Percentiles rank a stretch among this genome's conserved stretches.
These are phyloP conservation scores for Centella asiatica DNA, from an alignment of 129 eudicot genomes.

Conservation along the genomic window DNA sequence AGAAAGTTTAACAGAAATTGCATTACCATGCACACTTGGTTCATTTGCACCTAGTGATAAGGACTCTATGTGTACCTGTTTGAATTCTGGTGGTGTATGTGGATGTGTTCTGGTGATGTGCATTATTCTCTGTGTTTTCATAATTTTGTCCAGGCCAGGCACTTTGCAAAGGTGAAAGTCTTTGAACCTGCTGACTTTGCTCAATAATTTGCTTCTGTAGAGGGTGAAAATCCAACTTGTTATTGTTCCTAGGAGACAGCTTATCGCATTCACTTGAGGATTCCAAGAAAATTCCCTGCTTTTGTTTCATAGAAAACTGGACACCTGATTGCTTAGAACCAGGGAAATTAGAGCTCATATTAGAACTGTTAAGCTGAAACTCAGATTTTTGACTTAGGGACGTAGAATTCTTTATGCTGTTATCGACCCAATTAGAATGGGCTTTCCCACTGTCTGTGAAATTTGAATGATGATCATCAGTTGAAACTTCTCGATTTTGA, in stretches of 20 bases:
- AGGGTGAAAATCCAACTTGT: conserved; percentile 14
- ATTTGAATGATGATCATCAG: conserved; percentile 37
- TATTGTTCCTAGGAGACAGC: conserved; percentile 26
- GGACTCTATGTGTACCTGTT: conserved; percentile 11
- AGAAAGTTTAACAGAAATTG: background rate
- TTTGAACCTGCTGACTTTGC: conserved; percentile 27
- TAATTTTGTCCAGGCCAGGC: conserved; percentile 21
- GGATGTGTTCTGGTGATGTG: conserved; percentile 9
- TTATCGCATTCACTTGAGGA: conserved; percentile 30
- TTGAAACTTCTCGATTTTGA: conserved; percentile 49
- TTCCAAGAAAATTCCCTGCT: conserved; percentile 22
- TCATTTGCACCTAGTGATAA: background rate
- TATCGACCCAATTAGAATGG: conserved; percentile 41
- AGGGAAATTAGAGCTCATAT: conserved; percentile 25
- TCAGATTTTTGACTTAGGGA: conserved; percentile 32
- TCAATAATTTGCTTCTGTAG: conserved; percentile 32
- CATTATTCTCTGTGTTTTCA: conserved; percentile 18
- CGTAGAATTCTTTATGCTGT: conserved; percentile 23
- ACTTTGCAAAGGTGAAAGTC: conserved; percentile 29
- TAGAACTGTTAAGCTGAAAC: conserved; percentile 19
- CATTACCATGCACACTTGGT: background rate
- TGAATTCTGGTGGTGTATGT: conserved; percentile 2
- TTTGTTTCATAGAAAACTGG: conserved; percentile 19
- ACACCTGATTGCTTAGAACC: conserved; percentile 34
- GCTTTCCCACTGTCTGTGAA: conserved; percentile 35